phyloP scores from a whole-genome alignment of 139 green algal species.

The Edaphochlamys debaryana region DNA sequence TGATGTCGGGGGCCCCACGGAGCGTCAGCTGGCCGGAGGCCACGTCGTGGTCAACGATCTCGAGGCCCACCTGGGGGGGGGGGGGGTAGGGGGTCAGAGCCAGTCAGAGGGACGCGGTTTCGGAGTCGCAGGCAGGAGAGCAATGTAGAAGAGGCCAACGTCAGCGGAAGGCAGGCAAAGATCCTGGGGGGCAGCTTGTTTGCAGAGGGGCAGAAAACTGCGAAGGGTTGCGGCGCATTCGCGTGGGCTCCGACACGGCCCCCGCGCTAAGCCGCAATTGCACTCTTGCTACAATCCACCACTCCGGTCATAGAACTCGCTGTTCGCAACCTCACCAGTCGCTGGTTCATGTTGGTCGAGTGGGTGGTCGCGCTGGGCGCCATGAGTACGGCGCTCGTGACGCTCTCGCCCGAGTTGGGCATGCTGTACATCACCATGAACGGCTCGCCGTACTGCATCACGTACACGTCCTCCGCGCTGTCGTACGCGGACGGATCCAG shows the following conservation, averaged over 20 bases:
- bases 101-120: no score
- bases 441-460: not conserved
- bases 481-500: not conserved
- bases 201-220: no score
- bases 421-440: not conserved
- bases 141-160: no score
- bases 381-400: constrained; percentile 34
- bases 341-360: constrained; percentile 54
- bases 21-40: not conserved
- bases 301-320: no score
- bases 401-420: not conserved
- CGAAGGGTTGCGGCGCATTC: no score
- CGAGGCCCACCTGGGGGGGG: constrained; percentile 42
- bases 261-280: no score
- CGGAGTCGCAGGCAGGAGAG: no score
- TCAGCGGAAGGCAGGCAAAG: no score
- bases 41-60: constrained; percentile 8
- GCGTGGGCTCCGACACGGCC: no score
- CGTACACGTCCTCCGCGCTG: not conserved
- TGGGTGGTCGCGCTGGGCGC: constrained; percentile 44
- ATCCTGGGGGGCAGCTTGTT: no score
- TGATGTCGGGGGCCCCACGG: constrained; percentile 32
- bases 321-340: constrained; percentile 43
- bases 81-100: no score
- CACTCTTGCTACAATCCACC: no score